Evolutionary conservation across 768 basidiomycete genomes (phyloP), one percentile per base, ranked within the genome.

Genomic region (Auriscalpium microsporum): DNA sequence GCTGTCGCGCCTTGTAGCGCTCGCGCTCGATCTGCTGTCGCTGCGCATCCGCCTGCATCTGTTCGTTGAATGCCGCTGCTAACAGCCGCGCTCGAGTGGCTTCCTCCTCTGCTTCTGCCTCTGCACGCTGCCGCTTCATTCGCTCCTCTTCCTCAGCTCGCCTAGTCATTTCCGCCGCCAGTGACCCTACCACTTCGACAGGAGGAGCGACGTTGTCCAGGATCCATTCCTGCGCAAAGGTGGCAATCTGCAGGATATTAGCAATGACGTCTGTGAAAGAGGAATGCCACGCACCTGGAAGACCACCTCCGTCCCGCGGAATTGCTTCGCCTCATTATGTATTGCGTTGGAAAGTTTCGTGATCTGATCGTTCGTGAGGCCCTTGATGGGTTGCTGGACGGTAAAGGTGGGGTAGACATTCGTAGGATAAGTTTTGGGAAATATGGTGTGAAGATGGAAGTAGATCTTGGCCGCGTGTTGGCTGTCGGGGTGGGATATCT

Each of bases 391-490:
- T 62, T 80, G 84, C 66, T 85, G 79, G 42, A 90, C 77, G 8
- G 78, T 73, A 60, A 92, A 87, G 1, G 75, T 78, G 8, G 89
- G 84, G 44, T 75, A 78, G 28, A 86, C 83, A 52, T 86, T 78
- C 4, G 72, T 71, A n/a, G 90, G 90, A 64, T 92, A 92, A 52
- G 87, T 89, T 69, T 83, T 88, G 3, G 90, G 87, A 56, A 91
- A 82, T 67, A 87, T 87, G 57, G 82, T 80, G 66, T 84, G 81
- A 52, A 93, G 72, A 65, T 84, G 74, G 56, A 88, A 78, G 66
- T 71, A 80, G 48, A 88, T 75, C 65, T 80, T 85, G 52, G 73
- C 65, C 17, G 79, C 74, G 65, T 82, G 74, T 42, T 73, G 68
- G 35, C 75, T 70, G 57, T 84, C 79, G 5, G 86, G 84, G 64